Conservation (phyloP, 768 basidiomycete genomes). For the Lentinula lateritia region DNA sequence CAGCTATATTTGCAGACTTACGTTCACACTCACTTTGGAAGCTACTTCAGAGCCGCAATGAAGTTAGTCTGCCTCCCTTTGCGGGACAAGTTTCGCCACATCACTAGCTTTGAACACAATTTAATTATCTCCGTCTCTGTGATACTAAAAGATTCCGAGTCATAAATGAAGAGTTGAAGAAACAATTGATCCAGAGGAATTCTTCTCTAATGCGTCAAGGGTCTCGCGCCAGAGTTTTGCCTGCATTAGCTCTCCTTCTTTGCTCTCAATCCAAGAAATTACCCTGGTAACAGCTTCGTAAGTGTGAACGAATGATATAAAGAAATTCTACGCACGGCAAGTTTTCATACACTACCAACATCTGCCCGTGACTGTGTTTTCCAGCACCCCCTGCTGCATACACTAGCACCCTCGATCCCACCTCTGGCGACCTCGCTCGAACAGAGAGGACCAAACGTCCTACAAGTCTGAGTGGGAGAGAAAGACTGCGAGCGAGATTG, state of each 20-base stretch:
- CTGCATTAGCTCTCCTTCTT: slow-evolving; percentile 11
- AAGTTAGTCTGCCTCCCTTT: no score
- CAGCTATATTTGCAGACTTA: no score
- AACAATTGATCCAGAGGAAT: slow-evolving; percentile 7
- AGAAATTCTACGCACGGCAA: neutral
- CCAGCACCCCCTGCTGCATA: slow-evolving; percentile 11
- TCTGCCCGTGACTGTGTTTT: slow-evolving; percentile 12
- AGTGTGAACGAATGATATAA: neutral
- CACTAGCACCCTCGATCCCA: slow-evolving; percentile 11
- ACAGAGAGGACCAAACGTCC: neutral
- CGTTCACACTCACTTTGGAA: no score
- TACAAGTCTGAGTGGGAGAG: neutral
- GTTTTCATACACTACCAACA: slow-evolving; percentile 9
- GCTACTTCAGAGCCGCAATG: no score
- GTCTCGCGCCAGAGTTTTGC: slow-evolving; percentile 13
- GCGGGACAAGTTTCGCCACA: no score
- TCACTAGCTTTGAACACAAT: no score
- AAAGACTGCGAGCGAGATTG: slow-evolving; percentile 6
- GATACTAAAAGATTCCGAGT: no score
- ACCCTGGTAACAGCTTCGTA: neutral
- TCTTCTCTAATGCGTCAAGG: slow-evolving; percentile 2
- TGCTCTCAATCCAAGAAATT: slow-evolving; percentile 2
- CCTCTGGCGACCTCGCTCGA: slow-evolving; percentile 10
- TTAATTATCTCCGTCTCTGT: no score
- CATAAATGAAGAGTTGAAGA: neutral